Percentiles rank a stretch among this genome's conserved stretches.
These are phyloP conservation scores for Podaxis mareebaensis DNA, from an alignment of 768 basidiomycete species.

Conservation along the genomic window DNA sequence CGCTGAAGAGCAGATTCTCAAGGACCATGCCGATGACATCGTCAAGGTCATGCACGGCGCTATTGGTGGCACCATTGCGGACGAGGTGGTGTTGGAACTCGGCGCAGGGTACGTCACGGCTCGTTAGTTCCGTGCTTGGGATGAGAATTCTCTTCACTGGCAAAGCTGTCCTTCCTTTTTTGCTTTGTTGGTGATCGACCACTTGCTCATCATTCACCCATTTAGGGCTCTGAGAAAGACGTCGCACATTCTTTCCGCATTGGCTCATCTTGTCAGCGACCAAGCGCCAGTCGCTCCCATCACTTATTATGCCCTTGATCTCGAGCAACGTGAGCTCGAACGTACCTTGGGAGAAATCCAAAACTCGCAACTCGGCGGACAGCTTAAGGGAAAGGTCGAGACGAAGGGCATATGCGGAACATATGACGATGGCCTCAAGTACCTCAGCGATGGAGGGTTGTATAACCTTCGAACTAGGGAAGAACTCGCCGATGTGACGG, in stretches of 20 bases:
- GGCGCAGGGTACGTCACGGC: slow-evolving; percentile 9
- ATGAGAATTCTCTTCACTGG: neutral
- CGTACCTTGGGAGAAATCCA: slow-evolving; percentile 74
- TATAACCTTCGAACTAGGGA: neutral
- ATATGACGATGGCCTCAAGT: slow-evolving; percentile 86
- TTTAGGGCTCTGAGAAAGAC: slow-evolving; percentile 85
- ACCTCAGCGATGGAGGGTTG: slow-evolving; percentile 61
- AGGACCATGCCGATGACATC: slow-evolving; percentile 71
- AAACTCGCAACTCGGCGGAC: slow-evolving; percentile 58
- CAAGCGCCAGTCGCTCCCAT: slow-evolving; percentile 45
- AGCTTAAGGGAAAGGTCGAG: slow-evolving; percentile 69
- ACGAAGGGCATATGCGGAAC: slow-evolving; percentile 89
- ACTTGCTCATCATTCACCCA: slow-evolving; percentile 13
- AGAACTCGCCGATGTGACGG: neutral
- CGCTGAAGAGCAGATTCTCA: slow-evolving; percentile 86
- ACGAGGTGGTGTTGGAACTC: slow-evolving; percentile 67
- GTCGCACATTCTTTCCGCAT: slow-evolving; percentile 73
- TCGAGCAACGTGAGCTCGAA: slow-evolving; percentile 83
- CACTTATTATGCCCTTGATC: slow-evolving; percentile 91
- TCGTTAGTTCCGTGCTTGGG: neutral
- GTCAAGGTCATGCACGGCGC: slow-evolving; percentile 66
- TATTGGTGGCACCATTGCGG: slow-evolving; percentile 33
- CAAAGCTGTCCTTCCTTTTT: neutral
- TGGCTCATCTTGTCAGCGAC: slow-evolving; percentile 54
- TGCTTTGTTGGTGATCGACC: neutral